Percentiles rank a stretch among this genome's conserved stretches.
These are phyloP conservation scores for Onygena corvina DNA, from an alignment of 2,329 filamentous ascomycete genomes.

Conservation along the genomic window DNA sequence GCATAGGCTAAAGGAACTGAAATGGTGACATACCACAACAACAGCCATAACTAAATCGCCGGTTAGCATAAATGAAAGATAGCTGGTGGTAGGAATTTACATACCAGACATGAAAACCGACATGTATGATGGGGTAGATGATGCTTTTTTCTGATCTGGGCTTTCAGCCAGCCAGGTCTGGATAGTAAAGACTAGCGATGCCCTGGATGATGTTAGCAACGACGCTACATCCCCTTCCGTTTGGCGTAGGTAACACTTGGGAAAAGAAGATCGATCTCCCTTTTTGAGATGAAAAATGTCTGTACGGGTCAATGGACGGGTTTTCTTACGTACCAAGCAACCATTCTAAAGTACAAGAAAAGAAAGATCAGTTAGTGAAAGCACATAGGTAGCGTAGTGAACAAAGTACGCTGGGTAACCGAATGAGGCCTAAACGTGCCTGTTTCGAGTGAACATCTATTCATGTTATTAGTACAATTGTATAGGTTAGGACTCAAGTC, in stretches of 20 bases:
- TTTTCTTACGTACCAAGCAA: conserved; percentile 44
- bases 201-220: conserved; percentile 24
- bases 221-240: too few relatives aligned
- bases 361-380: neutral
- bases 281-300: neutral
- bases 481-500: neutral
- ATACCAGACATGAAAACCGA: conserved; percentile 66
- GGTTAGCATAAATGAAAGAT: neutral
- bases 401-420: neutral
- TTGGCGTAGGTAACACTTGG: neutral
- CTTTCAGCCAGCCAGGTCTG: conserved; percentile 40
- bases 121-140: conserved; percentile 59
- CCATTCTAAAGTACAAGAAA: conserved; percentile 38
- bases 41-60: conserved; percentile 47
- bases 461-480: neutral
- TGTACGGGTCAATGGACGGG: neutral
- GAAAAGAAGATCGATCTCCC: neutral
- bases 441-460: conserved; percentile 80
- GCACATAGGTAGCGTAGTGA: neutral
- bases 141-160: conserved; percentile 44
- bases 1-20: neutral
- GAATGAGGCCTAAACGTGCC: conserved; percentile 39
- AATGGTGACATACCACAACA: conserved; percentile 32
- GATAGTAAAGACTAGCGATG: conserved; percentile 37
- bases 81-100: conserved; percentile 24